Percentiles rank a stretch among this genome's conserved stretches.
phyloP scores from a whole-genome alignment of 2,329 filamentous ascomycete species.

The Cadophora luteo-olivacea region DNA sequence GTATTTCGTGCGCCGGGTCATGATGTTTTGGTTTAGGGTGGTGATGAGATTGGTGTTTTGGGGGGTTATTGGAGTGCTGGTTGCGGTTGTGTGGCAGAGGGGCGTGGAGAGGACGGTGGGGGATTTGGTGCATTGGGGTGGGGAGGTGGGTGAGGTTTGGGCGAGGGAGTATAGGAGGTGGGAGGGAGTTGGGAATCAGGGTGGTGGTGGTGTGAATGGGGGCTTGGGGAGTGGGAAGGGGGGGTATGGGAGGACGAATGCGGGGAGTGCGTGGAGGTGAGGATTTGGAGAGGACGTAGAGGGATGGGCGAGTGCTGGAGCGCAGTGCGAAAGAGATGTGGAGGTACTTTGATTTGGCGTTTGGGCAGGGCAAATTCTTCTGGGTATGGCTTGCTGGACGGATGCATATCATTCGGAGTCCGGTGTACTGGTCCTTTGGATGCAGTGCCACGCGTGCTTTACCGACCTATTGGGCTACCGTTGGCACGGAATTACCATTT shows the following conservation, averaged over 20 bases:
- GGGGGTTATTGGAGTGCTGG: conserved; percentile 56
- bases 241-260: conserved; percentile 33
- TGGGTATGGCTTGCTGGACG: background rate
- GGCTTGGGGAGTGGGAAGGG: conserved; percentile 19
- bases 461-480: background rate
- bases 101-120: conserved; percentile 68
- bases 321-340: background rate
- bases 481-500: conserved; percentile 1
- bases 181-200: conserved; percentile 50
- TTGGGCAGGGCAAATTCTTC: background rate
- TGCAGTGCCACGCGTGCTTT: background rate
- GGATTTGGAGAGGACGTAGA: conserved; percentile 21
- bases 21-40: conserved; percentile 80
- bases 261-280: conserved; percentile 33
- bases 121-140: conserved; percentile 61
- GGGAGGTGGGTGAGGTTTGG: conserved; percentile 61
- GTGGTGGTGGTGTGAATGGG: conserved; percentile 38
- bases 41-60: conserved; percentile 69
- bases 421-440: conserved; percentile 14
- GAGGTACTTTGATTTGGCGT: background rate
- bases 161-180: conserved; percentile 63
- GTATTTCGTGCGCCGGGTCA: conserved; percentile 72
- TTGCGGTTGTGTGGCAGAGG: conserved; percentile 66
- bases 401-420: background rate
- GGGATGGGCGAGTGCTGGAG: conserved; percentile 14